phyloP scores from a whole-genome alignment of 2,329 filamentous ascomycete genomes.

The Arthroderma sp. region DNA sequence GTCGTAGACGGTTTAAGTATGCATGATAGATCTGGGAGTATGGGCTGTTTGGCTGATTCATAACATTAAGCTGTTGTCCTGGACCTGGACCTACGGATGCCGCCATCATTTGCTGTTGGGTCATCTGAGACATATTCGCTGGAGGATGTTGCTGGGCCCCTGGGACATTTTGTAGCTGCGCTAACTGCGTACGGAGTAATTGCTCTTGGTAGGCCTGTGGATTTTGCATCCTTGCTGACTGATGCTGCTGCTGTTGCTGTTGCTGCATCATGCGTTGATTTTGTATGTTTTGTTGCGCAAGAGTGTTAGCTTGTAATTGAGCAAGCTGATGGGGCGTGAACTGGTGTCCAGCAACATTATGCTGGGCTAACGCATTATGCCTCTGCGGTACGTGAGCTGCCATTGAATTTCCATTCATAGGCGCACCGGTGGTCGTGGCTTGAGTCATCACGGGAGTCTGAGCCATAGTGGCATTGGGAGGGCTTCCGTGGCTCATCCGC shows the following conservation, averaged over 20 bases:
- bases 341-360: constrained; percentile 17
- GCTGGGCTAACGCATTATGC: constrained; percentile 22
- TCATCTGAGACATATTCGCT: constrained; percentile 20
- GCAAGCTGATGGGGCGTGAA: constrained; percentile 10
- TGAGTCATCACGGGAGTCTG: constrained; percentile 34
- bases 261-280: constrained; percentile 13
- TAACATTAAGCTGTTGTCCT: background rate
- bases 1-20: constrained; percentile 21
- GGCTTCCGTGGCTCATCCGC: constrained; percentile 34
- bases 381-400: constrained; percentile 23
- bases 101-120: constrained; percentile 26
- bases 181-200: constrained; percentile 25
- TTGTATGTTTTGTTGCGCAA: constrained; percentile 11
- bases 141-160: constrained; percentile 17
- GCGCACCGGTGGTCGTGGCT: constrained; percentile 25
- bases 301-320: constrained; percentile 9
- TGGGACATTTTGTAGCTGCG: constrained; percentile 16
- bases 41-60: constrained; percentile 13
- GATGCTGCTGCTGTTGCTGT: constrained; percentile 20
- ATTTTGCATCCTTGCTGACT: constrained; percentile 16
- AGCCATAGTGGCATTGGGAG: constrained; percentile 28
- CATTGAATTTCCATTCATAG: constrained; percentile 24
- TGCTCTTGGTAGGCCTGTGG: constrained; percentile 25
- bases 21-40: constrained; percentile 27
- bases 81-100: constrained; percentile 20